A percentile compares a stretch with the other conserved stretches of the same genome.
phyloP scores from a whole-genome alignment of 495 filamentous ascomycete genomes.

The Wilcoxina mikolae region DNA sequence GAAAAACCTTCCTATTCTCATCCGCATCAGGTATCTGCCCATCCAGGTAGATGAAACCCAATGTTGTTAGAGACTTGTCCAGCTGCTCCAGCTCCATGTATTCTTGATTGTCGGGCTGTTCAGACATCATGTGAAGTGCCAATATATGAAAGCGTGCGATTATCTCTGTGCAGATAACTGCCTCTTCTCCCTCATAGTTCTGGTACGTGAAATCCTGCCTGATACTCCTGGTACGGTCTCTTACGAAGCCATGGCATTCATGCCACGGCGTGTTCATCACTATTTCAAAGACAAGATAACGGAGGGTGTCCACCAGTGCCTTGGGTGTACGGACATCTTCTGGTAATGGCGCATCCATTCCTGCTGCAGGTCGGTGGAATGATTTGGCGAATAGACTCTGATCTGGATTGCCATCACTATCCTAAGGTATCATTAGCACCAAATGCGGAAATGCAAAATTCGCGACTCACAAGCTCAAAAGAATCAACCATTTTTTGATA shows the following conservation, averaged over 20 bases:
- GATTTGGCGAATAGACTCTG: conserved; percentile 48
- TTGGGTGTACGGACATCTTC: conserved; percentile 77
- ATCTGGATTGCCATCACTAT: conserved; percentile 20
- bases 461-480: conserved; percentile 41
- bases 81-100: conserved; percentile 91
- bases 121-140: conserved; percentile 69
- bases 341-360: conserved; percentile 77
- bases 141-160: conserved; percentile 87
- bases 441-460: conserved; percentile 8
- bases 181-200: conserved; percentile 34
- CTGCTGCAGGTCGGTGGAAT: conserved; percentile 78
- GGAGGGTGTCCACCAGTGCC: conserved; percentile 57
- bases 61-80: conserved; percentile 67
- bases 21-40: conserved; percentile 14
- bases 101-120: conserved; percentile 53
- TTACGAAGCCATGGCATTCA: conserved; percentile 69
- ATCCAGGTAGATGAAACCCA: conserved; percentile 80
- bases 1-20: conserved; percentile 12
- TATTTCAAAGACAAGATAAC: conserved; percentile 69
- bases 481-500: conserved; percentile 46
- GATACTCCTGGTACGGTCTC: conserved; percentile 85
- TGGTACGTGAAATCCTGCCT: conserved; percentile 91
- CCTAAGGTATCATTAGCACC: conserved; percentile 9
- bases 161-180: conserved; percentile 72
- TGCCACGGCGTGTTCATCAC: conserved; percentile 50